Evolutionary conservation across 176 grass and related monocot genomes (phyloP), one percentile per base, ranked within the genome.

Genomic region (Aegilops longissima): DNA sequence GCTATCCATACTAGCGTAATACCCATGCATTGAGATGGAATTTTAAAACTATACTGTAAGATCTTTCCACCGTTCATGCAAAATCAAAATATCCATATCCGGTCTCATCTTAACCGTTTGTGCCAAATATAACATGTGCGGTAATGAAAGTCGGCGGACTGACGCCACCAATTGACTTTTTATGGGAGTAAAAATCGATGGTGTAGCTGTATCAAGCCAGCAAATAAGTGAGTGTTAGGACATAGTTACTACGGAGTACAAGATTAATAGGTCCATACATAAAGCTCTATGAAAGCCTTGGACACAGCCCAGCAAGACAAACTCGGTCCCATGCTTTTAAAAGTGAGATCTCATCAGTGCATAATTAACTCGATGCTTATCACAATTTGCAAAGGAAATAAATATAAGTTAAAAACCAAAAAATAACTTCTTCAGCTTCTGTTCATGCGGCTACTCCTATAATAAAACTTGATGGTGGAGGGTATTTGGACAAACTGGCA

Each of bases 141-240:
- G 39, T 45, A 73, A 73, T 13, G 11, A 73, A 25, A 73, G n/a
- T 45, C 2, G 36, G 4, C 1, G 1, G n/a, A 73, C 39, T 73
- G 70, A 12, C 39, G 8, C n/a, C 70, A 47, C 12, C 38, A 73
- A 16, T 8, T 44, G 12, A 25, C 38, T 73, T 45, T 23, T 45
- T 27, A 73, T 45, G 39, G 70, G 70, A 40, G 39, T 45, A 73
- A 45, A 45, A 39, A 73, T 47, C 42, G 3, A 44, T 1, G 40
- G 71, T 74, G 47, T 74, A 71, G 70, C 23, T 69, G 38, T 56
- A 80, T 11, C 47, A 86, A 81, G 29, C 61, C 29, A 16, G 42
- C 23, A 90, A 63, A 63, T 86, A 82, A 70, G 45, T 61, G 38
- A 90, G 47, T 56, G 33, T 81, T 67, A 23, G 62, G 44, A 34